Evolutionary conservation across 176 grass and related monocot species (phyloP).

Genomic region (Calamus simplicifolius): DNA sequence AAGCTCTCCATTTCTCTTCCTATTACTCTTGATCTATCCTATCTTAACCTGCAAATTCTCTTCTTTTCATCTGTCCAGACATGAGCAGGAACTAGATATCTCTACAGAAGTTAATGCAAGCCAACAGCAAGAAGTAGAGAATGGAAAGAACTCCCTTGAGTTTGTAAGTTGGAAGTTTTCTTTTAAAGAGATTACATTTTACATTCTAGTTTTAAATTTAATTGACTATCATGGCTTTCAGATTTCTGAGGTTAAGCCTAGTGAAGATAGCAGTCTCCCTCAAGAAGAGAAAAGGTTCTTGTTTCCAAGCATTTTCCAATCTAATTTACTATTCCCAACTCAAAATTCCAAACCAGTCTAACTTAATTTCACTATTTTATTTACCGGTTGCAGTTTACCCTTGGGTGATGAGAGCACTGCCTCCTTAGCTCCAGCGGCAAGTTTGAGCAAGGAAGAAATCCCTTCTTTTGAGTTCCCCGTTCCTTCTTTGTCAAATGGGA

Average conservation of each 20-base stretch:
- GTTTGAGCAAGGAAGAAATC: slow-evolving; percentile 8
- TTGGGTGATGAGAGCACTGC: no score
- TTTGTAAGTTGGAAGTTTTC: slow-evolving; percentile 23
- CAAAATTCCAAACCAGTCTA: background rate
- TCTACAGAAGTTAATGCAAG: background rate
- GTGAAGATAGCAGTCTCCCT: background rate
- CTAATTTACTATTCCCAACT: slow-evolving; percentile 5
- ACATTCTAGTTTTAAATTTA: background rate
- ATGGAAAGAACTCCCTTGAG: slow-evolving; percentile 19
- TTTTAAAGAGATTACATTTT: no score
- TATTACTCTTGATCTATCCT: no score
- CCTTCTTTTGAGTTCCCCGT: slow-evolving; percentile 39
- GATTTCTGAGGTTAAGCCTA: slow-evolving; percentile 5
- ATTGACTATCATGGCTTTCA: slow-evolving; percentile 7
- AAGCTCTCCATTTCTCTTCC: no score
- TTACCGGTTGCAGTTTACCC: no score
- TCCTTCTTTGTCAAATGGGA: slow-evolving; percentile 6
- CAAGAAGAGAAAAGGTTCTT: slow-evolving; percentile 27
- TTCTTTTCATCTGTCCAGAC: slow-evolving; percentile 17
- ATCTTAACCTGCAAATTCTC: background rate
- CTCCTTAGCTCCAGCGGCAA: background rate
- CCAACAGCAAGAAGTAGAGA: slow-evolving; percentile 15
- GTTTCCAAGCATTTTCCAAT: slow-evolving; percentile 1
- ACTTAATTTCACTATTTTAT: background rate
- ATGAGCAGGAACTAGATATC: background rate